These are phyloP conservation scores for Eragrostis curvula DNA, from an alignment of 176 grass and related monocot species.

Conservation along the genomic window DNA sequence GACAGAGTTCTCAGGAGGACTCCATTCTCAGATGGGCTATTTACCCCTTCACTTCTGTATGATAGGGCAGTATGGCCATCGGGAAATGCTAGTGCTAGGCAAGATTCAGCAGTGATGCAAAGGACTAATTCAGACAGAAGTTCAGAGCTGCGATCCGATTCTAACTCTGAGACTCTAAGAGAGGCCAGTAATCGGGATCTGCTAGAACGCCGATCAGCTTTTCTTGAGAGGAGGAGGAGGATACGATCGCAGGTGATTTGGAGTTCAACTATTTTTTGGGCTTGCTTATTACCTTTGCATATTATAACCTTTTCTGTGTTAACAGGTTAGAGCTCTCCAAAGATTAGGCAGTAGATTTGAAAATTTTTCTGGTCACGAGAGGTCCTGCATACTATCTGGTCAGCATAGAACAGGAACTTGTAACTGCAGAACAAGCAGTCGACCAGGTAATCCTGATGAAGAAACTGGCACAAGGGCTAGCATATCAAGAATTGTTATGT, in stretches of 20 bases:
- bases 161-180: slow-evolving; percentile 42
- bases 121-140: slow-evolving; percentile 65
- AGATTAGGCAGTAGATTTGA: slow-evolving; percentile 93
- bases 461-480: slow-evolving; percentile 72
- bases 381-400: slow-evolving; percentile 91
- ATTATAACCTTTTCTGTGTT: slow-evolving; percentile 41
- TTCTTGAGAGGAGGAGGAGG: slow-evolving; percentile 93
- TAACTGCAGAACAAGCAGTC: slow-evolving; percentile 71
- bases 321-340: slow-evolving; percentile 94
- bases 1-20: slow-evolving; percentile 92
- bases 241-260: slow-evolving; percentile 89
- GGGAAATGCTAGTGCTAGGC: slow-evolving; percentile 55
- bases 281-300: background rate
- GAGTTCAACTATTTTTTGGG: slow-evolving; percentile 40
- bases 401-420: slow-evolving; percentile 84
- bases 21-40: slow-evolving; percentile 81
- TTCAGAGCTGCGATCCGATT: slow-evolving; percentile 57
- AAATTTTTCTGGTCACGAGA: slow-evolving; percentile 87
- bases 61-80: slow-evolving; percentile 63
- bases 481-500: slow-evolving; percentile 98
- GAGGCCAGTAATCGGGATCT: slow-evolving; percentile 66
- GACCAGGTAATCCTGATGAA: slow-evolving; percentile 77
- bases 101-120: slow-evolving; percentile 61
- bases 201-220: slow-evolving; percentile 85
- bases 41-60: slow-evolving; percentile 63